phyloP scores from a whole-genome alignment of 371 early-diverging fungal species.

The Zopfochytrium polystomum region DNA sequence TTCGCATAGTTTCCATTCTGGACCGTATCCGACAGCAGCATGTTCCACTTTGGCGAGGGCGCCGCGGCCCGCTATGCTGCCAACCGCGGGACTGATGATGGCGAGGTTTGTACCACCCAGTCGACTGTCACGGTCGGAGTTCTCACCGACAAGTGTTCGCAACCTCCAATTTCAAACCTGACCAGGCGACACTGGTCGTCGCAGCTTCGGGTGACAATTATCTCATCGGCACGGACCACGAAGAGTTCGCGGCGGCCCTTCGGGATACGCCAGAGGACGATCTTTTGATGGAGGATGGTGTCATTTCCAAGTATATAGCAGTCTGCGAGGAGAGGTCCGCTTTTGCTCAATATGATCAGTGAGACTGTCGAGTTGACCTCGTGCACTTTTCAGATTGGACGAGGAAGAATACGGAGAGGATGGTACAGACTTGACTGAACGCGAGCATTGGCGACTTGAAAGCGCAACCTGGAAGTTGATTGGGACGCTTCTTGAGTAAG shows the following conservation, averaged over 20 bases:
- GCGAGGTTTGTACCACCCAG: too few relatives aligned
- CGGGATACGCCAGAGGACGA: not conserved
- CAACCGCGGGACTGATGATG: too few relatives aligned
- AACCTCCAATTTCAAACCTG: too few relatives aligned
- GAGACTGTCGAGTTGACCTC: too few relatives aligned
- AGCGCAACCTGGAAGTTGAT: slow-evolving; percentile 33
- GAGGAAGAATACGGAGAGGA: slow-evolving; percentile 6
- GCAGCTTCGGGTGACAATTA: slow-evolving; percentile 19
- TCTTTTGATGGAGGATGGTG: slow-evolving; percentile 7
- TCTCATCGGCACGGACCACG: slow-evolving; percentile 24
- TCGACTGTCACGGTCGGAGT: too few relatives aligned
- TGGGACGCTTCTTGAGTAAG: slow-evolving; percentile 22
- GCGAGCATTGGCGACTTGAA: slow-evolving; percentile 29
- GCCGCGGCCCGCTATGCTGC: too few relatives aligned
- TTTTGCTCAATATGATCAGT: not conserved
- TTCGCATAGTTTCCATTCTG: too few relatives aligned
- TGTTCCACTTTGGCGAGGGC: too few relatives aligned
- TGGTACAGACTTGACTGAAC: slow-evolving; percentile 7
- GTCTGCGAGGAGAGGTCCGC: slow-evolving; percentile 14
- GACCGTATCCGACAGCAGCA: too few relatives aligned
- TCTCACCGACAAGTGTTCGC: too few relatives aligned
- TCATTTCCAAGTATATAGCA: slow-evolving; percentile 3
- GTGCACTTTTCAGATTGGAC: too few relatives aligned
- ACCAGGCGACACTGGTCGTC: not conserved
- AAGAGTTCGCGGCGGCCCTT: slow-evolving; percentile 23